Percentiles rank a stretch among this genome's conserved stretches.
Evolutionary conservation across 441 rosid genomes (phyloP).

Genomic region (Populus hybrid): DNA sequence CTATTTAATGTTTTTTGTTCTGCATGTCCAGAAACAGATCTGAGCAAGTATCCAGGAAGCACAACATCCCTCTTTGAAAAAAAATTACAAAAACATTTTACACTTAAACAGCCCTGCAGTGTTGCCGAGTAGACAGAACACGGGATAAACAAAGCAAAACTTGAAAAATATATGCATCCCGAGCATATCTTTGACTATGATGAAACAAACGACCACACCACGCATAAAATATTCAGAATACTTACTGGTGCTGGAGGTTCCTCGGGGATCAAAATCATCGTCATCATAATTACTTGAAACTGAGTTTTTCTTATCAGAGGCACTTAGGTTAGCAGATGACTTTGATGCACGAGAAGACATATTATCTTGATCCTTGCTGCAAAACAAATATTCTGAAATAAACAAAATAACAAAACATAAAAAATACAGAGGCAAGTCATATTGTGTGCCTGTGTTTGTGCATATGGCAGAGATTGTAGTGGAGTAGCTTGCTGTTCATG

Average conservation of each 20-base stretch:
- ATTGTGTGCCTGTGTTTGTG: background rate
- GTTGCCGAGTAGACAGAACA: background rate
- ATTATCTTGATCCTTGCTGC: conserved; percentile 66
- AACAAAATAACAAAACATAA: conserved; percentile 5
- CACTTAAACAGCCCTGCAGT: background rate
- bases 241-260: conserved; percentile 74
- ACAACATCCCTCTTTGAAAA: background rate
- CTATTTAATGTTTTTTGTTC: background rate
- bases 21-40: background rate
- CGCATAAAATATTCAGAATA: conserved; percentile 11
- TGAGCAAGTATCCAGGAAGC: background rate
- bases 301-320: conserved; percentile 39
- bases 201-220: background rate
- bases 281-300: conserved; percentile 47
- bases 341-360: conserved; percentile 39
- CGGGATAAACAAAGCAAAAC: background rate
- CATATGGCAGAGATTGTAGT: background rate
- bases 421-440: background rate
- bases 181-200: conserved; percentile 1
- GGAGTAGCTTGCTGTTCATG: background rate
- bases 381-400: conserved; percentile 16
- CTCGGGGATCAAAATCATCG: conserved; percentile 98
- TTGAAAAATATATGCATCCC: background rate
- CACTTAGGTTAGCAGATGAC: conserved; percentile 37
- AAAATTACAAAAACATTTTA: background rate